Conservation (phyloP, 345 rosid genomes). For the Salix exigua region DNA sequence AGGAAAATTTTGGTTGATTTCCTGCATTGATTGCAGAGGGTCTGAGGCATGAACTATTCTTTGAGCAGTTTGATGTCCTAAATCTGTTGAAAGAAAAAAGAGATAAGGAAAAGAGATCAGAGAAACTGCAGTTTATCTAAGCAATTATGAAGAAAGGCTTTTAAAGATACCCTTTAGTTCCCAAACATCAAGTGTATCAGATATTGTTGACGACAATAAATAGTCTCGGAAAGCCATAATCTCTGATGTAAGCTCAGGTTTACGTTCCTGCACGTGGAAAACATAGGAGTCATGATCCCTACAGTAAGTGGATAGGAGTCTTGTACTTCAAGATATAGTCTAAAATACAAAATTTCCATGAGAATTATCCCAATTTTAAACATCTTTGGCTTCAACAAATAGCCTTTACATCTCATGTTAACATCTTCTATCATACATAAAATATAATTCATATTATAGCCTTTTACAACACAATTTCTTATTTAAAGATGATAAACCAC, state of each 20-base stretch:
- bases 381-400: not conserved
- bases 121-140: constrained; percentile 6
- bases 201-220: constrained; percentile 78
- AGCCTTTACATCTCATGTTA: not conserved
- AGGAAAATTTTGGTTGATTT: constrained; percentile 96
- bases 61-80: constrained; percentile 99
- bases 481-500: no score
- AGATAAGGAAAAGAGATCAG: constrained; percentile 25
- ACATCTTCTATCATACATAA: not conserved
- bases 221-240: constrained; percentile 91
- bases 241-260: constrained; percentile 84
- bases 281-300: not conserved
- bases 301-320: not conserved
- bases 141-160: not conserved
- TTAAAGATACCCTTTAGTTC: constrained; percentile 74
- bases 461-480: not conserved
- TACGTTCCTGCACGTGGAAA: constrained; percentile 62
- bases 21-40: constrained; percentile 93
- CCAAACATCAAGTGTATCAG: constrained; percentile 97
- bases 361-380: not conserved
- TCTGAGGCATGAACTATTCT: constrained; percentile 93
- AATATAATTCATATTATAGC: not conserved
- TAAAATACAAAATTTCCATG: not conserved
- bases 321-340: constrained; percentile 9
- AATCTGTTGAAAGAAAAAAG: constrained; percentile 50